Base-by-base conservation (phyloP, 2,329 filamentous ascomycete species). In the Hypomyces perniciosus region DNA sequence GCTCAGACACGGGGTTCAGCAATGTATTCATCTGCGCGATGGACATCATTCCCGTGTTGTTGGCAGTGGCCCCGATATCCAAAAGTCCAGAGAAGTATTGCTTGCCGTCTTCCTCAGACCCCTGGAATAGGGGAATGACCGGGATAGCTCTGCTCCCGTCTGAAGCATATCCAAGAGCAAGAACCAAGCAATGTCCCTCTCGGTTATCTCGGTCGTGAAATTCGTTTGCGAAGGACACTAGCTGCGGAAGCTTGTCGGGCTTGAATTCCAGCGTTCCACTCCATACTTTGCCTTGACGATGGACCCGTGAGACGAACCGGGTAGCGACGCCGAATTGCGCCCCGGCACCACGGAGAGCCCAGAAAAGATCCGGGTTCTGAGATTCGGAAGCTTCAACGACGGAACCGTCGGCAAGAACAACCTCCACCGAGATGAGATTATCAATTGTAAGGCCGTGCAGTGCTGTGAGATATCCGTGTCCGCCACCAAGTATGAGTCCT, bases 401-500 rank as follows among this genome's bases (percentile, higher is more conserved):
- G 1, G 57, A 48, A 0, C 71, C 72, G 13, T 67, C 57, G 5
- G 69, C 67, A 3, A 70, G 63, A 2, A 76, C 68, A 5, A 76
- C 61, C 30, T 69, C 60, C 1, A 62, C 66, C 0, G 64, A 65
- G 4, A 73, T 29, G 3, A 77, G 58, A 7, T 70, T 70, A 55
- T 77, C 75, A 6, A 72, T 63, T 2, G 67, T 62, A 4, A 84
- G 69, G 0, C 83, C 84, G 48, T 80, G 68, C 13, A 68, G 67
- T 0, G 77, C 75, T 12, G 71, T 76, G 4, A 85, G 67, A 63
- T 75, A 78, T 2, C 82, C 80, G 57, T 81, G 79, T 1, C 80
- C 81, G 29, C 80, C 81, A 1, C 79, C 80, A 0, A 83, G 58
- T 0, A 75, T 74, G 10, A 84, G 64, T 0, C 79, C 82, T 3